Base-by-base conservation (phyloP, 2,329 filamentous ascomycete genomes). In the Cercospora sp. region DNA sequence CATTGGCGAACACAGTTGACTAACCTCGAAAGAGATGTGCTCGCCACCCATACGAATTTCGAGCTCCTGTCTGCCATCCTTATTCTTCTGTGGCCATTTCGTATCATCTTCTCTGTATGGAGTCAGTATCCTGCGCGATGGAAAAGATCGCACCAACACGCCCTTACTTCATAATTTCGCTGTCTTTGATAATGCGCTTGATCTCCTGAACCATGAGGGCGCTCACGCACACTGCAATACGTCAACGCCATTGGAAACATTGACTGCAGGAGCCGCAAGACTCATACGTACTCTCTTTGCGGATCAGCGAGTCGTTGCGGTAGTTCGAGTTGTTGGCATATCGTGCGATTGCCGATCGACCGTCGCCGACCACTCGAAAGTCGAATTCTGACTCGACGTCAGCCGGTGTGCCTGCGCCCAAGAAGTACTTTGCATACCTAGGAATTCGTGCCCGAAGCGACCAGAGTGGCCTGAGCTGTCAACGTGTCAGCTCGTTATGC, bases 321-420 rank as follows among this genome's bases (percentile, higher is more conserved):
- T 99, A 99, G 83, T 99, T 99, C 67, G 94, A 98, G 82, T 99
- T 99, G 86, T 99, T 99, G 72, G 95, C 95, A 82, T 99, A 99
- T 81, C 95, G 90, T 34, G 94, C 93, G 63, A 95, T 92, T 7
- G 95, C 95, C 79, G 94, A 97, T 70, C 92, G 89, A 62, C 95
- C 95, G 79, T 99, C 95, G 65, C 93, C 93, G 57, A 98, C 88
- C 26, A 93, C 92, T 66, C 94, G 88, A 77, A 99, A 95, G 80
- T 99, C 95, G 80, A 99, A 99, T 81, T 99, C 94, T 98, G 74
- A 10, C 24, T 13, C 6, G 5, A 1, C 21, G 69, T 79, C 67
- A 61, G 18, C 49, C 6, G 8, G 58, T 61, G 12, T n/a, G 16
- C 40, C 24, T 24, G 24, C 26, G 16, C 8, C 7, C 24, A 12